A percentile compares a stretch with the other conserved stretches of the same genome.
These are phyloP conservation scores for Gossypium thurberi DNA, from an alignment of 345 rosid genomes.

Conservation along the genomic window DNA sequence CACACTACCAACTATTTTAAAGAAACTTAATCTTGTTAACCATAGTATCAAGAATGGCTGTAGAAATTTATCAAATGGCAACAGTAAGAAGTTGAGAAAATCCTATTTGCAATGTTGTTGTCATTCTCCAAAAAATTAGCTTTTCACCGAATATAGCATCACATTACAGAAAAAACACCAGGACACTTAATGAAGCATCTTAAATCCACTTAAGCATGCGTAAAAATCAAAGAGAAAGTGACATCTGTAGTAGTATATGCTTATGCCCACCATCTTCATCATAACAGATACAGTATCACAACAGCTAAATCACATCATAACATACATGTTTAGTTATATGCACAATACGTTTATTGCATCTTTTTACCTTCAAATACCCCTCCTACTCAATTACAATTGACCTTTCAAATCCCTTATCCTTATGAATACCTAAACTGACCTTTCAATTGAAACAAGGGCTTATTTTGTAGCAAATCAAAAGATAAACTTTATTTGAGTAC, in stretches of 20 bases:
- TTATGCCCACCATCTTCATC: not conserved
- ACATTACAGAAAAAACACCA: not conserved
- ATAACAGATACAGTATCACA: not conserved
- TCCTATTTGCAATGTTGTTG: not conserved
- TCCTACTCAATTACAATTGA: not conserved
- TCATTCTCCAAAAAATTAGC: not conserved
- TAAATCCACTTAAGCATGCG: not conserved
- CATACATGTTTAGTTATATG: not conserved
- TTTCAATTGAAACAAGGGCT: not conserved
- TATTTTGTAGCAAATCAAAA: not conserved
- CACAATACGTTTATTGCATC: not conserved
- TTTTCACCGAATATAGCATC: not conserved
- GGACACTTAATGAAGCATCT: not conserved
- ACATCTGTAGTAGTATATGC: not conserved
- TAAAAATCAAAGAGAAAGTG: not conserved
- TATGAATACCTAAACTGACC: not conserved
- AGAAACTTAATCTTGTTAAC: not conserved
- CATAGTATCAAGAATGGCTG: not conserved
- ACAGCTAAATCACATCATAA: not conserved
- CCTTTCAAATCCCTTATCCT: not conserved
- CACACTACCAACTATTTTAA: not conserved
- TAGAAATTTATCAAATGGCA: not conserved
- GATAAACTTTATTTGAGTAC: too few species aligned
- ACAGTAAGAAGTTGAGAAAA: not conserved
- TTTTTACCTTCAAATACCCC: not conserved